A percentile compares a stretch with the other conserved stretches of the same genome.
These are phyloP conservation scores for Vickermania spadyakhi DNA, from an alignment of 208 protist genomes.

Conservation along the genomic window DNA sequence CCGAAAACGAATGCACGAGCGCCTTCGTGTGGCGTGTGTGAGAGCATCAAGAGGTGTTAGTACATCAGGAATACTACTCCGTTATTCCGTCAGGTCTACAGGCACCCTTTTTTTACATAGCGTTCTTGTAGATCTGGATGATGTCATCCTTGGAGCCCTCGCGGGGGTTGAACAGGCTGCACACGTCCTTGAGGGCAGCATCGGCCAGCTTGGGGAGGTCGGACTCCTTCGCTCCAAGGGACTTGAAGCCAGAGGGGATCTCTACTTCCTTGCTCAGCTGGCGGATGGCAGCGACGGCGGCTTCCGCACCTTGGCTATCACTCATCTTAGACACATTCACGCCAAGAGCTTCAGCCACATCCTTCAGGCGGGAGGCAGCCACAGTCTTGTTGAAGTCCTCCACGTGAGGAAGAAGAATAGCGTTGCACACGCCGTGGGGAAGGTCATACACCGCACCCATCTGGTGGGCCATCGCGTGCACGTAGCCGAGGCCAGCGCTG, in stretches of 20 bases:
- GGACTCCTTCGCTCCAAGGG: constrained; percentile 39
- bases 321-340: constrained; percentile 21
- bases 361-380: constrained; percentile 38
- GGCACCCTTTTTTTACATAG: background rate
- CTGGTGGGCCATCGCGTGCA: constrained; percentile 86
- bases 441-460: constrained; percentile 78
- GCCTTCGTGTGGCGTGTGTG: background rate
- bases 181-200: background rate
- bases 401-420: constrained; percentile 78
- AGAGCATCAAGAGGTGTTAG: no score
- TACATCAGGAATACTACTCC: no score
- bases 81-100: background rate
- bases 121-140: background rate
- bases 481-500: constrained; percentile 81
- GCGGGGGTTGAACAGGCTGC: constrained; percentile 1
- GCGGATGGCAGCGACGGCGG: constrained; percentile 46
- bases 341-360: constrained; percentile 41
- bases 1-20: no score
- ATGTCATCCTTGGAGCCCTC: constrained; percentile 4
- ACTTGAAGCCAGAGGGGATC: constrained; percentile 49
- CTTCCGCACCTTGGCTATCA: constrained; percentile 33
- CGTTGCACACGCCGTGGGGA: constrained; percentile 83
- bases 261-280: constrained; percentile 27
- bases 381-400: constrained; percentile 55
- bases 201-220: constrained; percentile 9